Percentiles rank a stretch among this genome's conserved stretches.
These are phyloP conservation scores for Tolypocladium tropicale DNA, from an alignment of 2,329 filamentous ascomycete species.

Conservation along the genomic window DNA sequence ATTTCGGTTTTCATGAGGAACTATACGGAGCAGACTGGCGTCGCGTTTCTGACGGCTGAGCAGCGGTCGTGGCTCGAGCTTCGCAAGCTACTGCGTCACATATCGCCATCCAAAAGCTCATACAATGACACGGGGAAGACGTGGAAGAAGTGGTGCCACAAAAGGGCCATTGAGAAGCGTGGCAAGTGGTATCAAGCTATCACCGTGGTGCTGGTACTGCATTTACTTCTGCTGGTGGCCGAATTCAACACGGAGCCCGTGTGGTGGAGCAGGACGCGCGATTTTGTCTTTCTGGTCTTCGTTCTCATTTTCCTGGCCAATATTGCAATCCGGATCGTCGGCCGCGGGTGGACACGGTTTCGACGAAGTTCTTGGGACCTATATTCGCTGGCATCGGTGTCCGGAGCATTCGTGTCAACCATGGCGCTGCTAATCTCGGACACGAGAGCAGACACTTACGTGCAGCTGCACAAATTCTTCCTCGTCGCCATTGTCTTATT, in stretches of 20 bases:
- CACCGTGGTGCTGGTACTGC: conserved; percentile 68
- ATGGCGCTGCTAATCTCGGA: conserved; percentile 64
- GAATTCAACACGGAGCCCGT: conserved; percentile 72
- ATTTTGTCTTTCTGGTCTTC: conserved; percentile 69
- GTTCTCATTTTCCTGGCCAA: conserved; percentile 77
- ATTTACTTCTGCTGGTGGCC: conserved; percentile 71
- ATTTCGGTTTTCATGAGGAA: conserved; percentile 99
- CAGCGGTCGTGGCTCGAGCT: conserved; percentile 96
- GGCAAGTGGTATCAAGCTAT: conserved; percentile 83
- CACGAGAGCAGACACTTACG: conserved; percentile 50
- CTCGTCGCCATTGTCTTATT: conserved; percentile 82
- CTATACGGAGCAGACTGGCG: conserved; percentile 96
- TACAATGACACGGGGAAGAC: conserved; percentile 64
- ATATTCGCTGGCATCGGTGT: conserved; percentile 72
- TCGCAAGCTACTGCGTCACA: conserved; percentile 81
- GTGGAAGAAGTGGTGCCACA: conserved; percentile 93
- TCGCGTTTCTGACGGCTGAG: conserved; percentile 89
- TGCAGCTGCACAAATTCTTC: conserved; percentile 86
- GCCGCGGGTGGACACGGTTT: conserved; percentile 86
- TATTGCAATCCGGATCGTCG: conserved; percentile 71
- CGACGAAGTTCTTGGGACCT: conserved; percentile 91
- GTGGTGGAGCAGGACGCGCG: conserved; percentile 62
- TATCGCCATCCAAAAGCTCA: conserved; percentile 88
- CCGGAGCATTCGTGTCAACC: conserved; percentile 67
- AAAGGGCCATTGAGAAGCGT: conserved; percentile 84